A percentile compares a stretch with the other conserved stretches of the same genome.
These are phyloP conservation scores for Dothideomycetes sp. DNA, from an alignment of 2,329 filamentous ascomycete genomes.

Conservation along the genomic window DNA sequence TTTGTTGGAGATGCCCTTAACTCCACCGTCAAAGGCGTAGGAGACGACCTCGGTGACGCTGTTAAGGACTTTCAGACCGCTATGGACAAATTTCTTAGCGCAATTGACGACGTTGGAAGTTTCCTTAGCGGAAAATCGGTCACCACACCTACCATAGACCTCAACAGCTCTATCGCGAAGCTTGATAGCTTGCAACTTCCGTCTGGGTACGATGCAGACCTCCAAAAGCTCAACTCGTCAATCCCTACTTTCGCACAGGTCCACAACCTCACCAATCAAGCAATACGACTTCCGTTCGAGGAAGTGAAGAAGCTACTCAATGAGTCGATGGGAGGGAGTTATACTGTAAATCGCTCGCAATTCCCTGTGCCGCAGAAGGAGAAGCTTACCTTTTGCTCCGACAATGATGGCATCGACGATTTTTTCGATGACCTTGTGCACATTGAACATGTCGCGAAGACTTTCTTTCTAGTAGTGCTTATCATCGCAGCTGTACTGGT, in stretches of 20 bases:
- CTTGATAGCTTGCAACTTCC: constrained; percentile 62
- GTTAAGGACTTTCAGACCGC: constrained; percentile 31
- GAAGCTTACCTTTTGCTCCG: constrained; percentile 74
- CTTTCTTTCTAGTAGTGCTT: constrained; percentile 66
- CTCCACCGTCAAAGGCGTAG: constrained; percentile 45
- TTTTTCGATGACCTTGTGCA: constrained; percentile 69
- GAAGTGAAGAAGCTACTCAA: constrained; percentile 66
- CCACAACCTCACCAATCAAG: constrained; percentile 65
- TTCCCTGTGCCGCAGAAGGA: constrained; percentile 82
- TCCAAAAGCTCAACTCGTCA: constrained; percentile 62
- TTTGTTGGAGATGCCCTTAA: constrained; percentile 52
- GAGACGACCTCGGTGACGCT: constrained; percentile 40
- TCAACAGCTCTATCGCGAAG: constrained; percentile 52
- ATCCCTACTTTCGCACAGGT: constrained; percentile 78
- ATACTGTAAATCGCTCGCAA: constrained; percentile 63
- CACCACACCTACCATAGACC: constrained; percentile 47
- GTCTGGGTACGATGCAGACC: constrained; percentile 53
- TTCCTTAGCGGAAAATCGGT: constrained; percentile 28
- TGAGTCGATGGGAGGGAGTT: constrained; percentile 52
- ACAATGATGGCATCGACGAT: constrained; percentile 66
- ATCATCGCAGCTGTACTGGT: constrained; percentile 58
- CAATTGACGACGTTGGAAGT: constrained; percentile 31
- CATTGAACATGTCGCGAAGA: constrained; percentile 57
- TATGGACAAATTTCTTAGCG: constrained; percentile 48
- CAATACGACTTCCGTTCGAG: constrained; percentile 71